Evolutionary conservation across 352 stramenopile species (phyloP).

Genomic region (Pythium rhizo-oryzae): DNA sequence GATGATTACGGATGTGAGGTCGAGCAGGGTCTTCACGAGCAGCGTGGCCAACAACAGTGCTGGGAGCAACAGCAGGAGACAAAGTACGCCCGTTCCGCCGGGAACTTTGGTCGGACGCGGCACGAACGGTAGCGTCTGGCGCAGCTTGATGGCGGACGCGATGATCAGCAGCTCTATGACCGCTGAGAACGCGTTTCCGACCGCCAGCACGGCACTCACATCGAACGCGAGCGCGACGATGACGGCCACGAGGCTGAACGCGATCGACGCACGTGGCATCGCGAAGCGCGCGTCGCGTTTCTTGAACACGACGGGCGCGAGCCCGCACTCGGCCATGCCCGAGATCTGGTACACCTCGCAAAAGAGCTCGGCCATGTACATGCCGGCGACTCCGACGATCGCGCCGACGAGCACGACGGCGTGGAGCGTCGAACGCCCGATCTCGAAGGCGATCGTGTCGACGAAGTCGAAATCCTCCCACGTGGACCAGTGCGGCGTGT

Average conservation of each 20-base stretch:
- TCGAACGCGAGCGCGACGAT: conserved; percentile 21
- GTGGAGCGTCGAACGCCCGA: conserved; percentile 70
- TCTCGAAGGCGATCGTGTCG: conserved; percentile 69
- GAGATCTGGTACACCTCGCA: conserved; percentile 82
- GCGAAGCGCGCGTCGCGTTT: conserved; percentile 33
- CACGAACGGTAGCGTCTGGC: conserved; percentile 47
- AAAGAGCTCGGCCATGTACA: conserved; percentile 89
- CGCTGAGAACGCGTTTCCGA: conserved; percentile 88
- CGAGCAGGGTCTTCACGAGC: conserved; percentile 6
- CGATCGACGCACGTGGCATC: conserved; percentile 23
- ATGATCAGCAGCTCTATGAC: conserved; percentile 80
- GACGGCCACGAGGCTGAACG: conserved; percentile 11
- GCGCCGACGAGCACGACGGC: conserved; percentile 73
- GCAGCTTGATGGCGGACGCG: conserved; percentile 78
- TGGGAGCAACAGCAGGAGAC: conserved; percentile 12
- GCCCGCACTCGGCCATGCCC: conserved; percentile 59
- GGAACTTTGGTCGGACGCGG: conserved; percentile 41
- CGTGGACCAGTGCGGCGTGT: conserved; percentile 47
- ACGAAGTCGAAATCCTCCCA: conserved; percentile 79
- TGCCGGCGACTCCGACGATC: conserved; percentile 70
- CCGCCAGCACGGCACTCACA: conserved; percentile 50
- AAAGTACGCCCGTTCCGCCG: conserved; percentile 17
- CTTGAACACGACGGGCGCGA: conserved; percentile 66
- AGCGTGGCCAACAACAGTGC: background rate
- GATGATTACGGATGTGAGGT: background rate